Evolutionary conservation across 2,329 filamentous ascomycete genomes (phyloP), one percentile per base, ranked within the genome.

Genomic region (Incumbomyces lentus): DNA sequence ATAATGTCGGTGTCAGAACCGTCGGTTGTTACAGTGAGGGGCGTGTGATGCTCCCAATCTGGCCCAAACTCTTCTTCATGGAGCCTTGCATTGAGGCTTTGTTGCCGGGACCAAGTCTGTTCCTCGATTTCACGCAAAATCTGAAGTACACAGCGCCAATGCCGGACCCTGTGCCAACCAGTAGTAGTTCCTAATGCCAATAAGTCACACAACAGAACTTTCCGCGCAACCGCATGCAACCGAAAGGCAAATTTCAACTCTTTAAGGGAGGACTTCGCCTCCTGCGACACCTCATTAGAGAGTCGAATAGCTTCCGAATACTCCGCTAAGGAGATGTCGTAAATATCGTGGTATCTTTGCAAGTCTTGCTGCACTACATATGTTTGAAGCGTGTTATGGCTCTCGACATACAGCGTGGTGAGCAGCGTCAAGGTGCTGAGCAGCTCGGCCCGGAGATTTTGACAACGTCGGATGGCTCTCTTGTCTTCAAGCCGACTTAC

Each of bases 301-400:
- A 79, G 78, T 36, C 74, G 68, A 54, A 81, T 73, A n/a, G 82
- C 78, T 56, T 86, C 82, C 16, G 77, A 74, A 31, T 86, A 77
- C 61, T 89, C 84, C 47, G 81, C 76, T 48, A 82, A 75, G 51
- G 78, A 84, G 50, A 90, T 79, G 54, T 89, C 85, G 60, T 90
- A 89, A 50, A 90, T 84, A 60, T 96, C 90, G 58, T 92, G 85
- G 61, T 95, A 94, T 65, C 88, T 92, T 57, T 94, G 87, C 36
- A 98, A 68, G 59, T 95, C 86, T 40, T 84, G 76, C 58, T 84
- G 78, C 61, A 89, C 81, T 1, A 89, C 79, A 46, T 94, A 79
- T 1, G 76, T 76, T 60, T 82, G 82, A 16, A 96, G 70, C 2
- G 73, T 72, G 34, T 74, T 71, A 52, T 81, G 83, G 11, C 84